Evolutionary conservation across 2,329 filamentous ascomycete genomes (phyloP), one percentile per base, ranked within the genome.

Genomic region (Thielaviopsis musarum): DNA sequence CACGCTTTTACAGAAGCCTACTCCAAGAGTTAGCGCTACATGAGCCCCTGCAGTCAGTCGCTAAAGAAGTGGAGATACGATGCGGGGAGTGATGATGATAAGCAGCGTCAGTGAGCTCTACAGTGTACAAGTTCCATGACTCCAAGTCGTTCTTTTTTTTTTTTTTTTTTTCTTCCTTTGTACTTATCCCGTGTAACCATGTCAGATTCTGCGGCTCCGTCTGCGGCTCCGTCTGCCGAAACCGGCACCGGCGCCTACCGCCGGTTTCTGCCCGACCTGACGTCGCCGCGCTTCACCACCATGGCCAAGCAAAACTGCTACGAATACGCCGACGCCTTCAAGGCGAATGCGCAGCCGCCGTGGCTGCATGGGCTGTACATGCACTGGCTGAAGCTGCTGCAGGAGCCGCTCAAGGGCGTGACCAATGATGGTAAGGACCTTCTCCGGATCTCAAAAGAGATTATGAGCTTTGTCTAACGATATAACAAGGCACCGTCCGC

Each of bases 321-420:
- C 60, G 75, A 79, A 61, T 87, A 88, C 63, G 81, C 80, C 0
- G 70, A 75, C 5, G 76, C 71, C 3, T 85, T 88, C 66, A 79
- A 79, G 62, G 74, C 80, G 38, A 69, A 74, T 21, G 77, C 77
- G 0, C 71, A 73, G 13, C 84, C 85, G 0, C 84, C 85, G 0
- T 88, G 84, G 84, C 70, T 88, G 17, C 76, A 84, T 64, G 78
- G 72, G 0, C 68, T 85, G 22, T 83, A 80, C 60, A 67, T 74
- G 62, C 78, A 83, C 66, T 84, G 82, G 81, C 67, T 73, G 55
- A 71, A 76, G 38, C 67, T 84, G 9, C 71, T 83, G 26, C 71
- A 80, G 59, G 84, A 88, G 69, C 85, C 86, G 0, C 89, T 81
- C 68, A 82, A 79, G 65, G 86, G 86, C 24, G 73, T 90, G 21